Percentiles rank a stretch among this genome's conserved stretches.
phyloP scores from a whole-genome alignment of 2,329 filamentous ascomycete species.

The Bipolaris sorokiniana region DNA sequence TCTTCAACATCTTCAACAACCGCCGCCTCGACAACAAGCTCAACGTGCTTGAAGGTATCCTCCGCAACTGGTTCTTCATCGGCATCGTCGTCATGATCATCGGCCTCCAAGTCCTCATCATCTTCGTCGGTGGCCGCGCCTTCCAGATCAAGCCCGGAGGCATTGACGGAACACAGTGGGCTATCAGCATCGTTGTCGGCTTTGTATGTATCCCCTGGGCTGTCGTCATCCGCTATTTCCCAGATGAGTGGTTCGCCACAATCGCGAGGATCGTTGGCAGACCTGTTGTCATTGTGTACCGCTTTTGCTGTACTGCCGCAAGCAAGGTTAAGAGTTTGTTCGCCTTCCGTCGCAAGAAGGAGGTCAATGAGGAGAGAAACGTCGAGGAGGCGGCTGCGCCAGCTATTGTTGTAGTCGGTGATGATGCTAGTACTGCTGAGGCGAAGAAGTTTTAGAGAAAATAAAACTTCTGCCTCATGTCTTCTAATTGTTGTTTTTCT shows the following conservation, averaged over 20 bases:
- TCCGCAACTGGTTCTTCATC: conserved; percentile 64
- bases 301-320: conserved; percentile 16
- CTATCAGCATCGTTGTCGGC: conserved; percentile 59
- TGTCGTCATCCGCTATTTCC: conserved; percentile 58
- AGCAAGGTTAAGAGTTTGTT: conserved; percentile 25
- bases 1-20: conserved; percentile 73
- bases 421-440: conserved; percentile 9
- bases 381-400: conserved; percentile 24
- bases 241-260: conserved; percentile 50
- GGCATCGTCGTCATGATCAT: conserved; percentile 64
- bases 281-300: conserved; percentile 33
- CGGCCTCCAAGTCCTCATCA: conserved; percentile 62
- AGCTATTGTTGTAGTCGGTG: conserved; percentile 24
- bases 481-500: no score
- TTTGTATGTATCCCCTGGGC: conserved; percentile 61
- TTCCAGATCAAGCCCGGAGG: conserved; percentile 59
- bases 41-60: conserved; percentile 66
- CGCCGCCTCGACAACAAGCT: conserved; percentile 67
- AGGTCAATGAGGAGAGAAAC: conserved; percentile 21
- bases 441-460: conserved; percentile 1
- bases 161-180: conserved; percentile 65
- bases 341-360: conserved; percentile 19
- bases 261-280: conserved; percentile 29
- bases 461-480: no score
- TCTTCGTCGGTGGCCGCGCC: conserved; percentile 63